Evolutionary conservation across 2,329 filamentous ascomycete genomes (phyloP), one percentile per base, ranked within the genome.

Genomic region (Xylariaceae sp.): DNA sequence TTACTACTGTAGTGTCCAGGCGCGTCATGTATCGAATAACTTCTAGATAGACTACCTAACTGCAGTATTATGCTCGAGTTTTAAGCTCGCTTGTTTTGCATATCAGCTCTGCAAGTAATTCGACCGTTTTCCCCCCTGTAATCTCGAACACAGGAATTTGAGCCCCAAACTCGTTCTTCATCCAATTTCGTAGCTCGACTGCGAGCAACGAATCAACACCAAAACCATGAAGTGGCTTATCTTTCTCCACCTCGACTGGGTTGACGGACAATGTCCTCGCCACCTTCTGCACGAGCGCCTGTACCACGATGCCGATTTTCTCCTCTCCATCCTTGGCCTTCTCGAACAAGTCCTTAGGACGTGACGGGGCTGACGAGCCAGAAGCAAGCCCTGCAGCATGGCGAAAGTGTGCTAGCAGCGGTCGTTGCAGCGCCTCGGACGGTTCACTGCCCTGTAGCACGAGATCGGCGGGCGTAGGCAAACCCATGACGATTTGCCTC

Each of bases 201-300:
- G 57, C 58, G 30, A 61, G 51, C 1, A 61, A 51, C 0, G 58
- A 61, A 42, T 61, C 57, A 2, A 60, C 52, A 3, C 57, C 57
- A 29, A 53, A 54, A 5, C 48, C 51, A n/a, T n/a, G n/a, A n/a
- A n/a, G n/a, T 1, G 56, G 56, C 2, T 60, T 43, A 11, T 49
- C 47, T 34, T 50, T 52, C 11, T 40, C 34, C 2, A 40, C 16
- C 26, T 58, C 51, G 6, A 60, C 48, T 15, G 59, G 54, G 9
- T 47, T 39, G 5, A 57, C 48, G 9, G 38, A 34, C 35, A 59
- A 44, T 9, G 43, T 39, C 14, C 43, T 41, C n/a, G 41, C 43
- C 4, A 50, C 28, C 31, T 42, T 50, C 13, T 31, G 34, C 2
- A 37, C 34, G 4, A 50, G 15, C 4, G 39, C 48, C 9, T 39